Base-by-base conservation (phyloP, 768 basidiomycete genomes). In the Mycena epipterygia region DNA sequence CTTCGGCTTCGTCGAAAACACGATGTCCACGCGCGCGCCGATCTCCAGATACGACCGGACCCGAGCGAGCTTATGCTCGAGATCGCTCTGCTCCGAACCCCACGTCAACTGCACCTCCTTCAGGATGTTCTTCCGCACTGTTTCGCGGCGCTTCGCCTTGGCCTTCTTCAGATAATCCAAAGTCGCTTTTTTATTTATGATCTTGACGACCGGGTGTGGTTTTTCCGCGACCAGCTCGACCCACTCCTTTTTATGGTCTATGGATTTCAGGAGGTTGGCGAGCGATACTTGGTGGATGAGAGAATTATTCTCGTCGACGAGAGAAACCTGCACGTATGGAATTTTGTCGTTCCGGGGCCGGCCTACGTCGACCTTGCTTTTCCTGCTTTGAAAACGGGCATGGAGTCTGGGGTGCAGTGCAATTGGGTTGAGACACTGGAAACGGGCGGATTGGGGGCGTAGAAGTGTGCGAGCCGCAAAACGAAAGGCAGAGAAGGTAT, bases 21-120 rank as follows among this genome's bases (percentile, higher is more conserved):
- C 80, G 30, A 96, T 73, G 63, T 87, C 84, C 65, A 95, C 88
- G 12, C 86, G 81, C 35, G 82, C 79, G 0, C 92, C 92, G 71
- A 89, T 89, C 73, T 86, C 87, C 63, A 96, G 79, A 42, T 91
- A 87, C 59, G 85, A 82, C 58, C 83, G 79, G 25, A 86, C 87
- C 78, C 90, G 91, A 61, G 81, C 83, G 37, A 95, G 67, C 78
- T 94, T 95, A 79, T 91, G 91, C 41, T 83, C 83, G 23, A 91
- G 74, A 74, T 96, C 95, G 9, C 84, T 87, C 33, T 77, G 71
- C 9, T 82, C 88, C 16, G 90, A 87, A 3, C 83, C 84, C 92
- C 93, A 95, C 16, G 90, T 89, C 52, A 95, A 76, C 79, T 93
- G 91, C 6, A 94, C 82, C 81, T 93, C 91, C 82, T 94, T 95